Conservation (phyloP, 2,329 filamentous ascomycete species). For the Lachnellula occidentalis region DNA sequence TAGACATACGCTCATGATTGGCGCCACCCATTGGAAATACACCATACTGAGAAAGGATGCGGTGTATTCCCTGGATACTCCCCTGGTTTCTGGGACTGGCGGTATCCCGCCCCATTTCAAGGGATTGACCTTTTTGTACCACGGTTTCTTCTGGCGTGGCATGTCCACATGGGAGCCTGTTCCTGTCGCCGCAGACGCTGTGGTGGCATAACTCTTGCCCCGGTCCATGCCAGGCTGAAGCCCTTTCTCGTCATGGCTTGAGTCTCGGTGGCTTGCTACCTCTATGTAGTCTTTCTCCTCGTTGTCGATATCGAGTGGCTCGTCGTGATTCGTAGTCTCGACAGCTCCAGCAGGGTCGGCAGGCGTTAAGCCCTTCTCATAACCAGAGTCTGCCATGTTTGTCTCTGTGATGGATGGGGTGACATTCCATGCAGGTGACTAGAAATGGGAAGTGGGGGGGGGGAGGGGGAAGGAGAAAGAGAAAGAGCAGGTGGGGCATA, state of each 20-base stretch:
- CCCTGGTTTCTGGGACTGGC: conserved; percentile 48
- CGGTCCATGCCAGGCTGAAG: conserved; percentile 34
- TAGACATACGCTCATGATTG: conserved; percentile 67
- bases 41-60: conserved; percentile 70
- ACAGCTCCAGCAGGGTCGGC: conserved; percentile 10
- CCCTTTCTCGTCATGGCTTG: conserved; percentile 15
- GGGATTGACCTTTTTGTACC: conserved; percentile 59
- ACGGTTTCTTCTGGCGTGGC: conserved; percentile 44
- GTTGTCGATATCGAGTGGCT: conserved; percentile 14
- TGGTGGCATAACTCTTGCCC: conserved; percentile 50
- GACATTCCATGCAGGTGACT: neutral
- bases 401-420: neutral
- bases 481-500: neutral
- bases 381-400: neutral
- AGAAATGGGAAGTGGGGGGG: neutral
- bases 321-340: conserved; percentile 13
- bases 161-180: conserved; percentile 31
- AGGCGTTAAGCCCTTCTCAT: conserved; percentile 1
- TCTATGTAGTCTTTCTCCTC: conserved; percentile 13
- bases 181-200: conserved; percentile 43
- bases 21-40: conserved; percentile 86
- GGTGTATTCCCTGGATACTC: conserved; percentile 60
- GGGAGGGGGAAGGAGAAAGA: neutral
- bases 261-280: conserved; percentile 13
- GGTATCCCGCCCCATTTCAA: conserved; percentile 54